phyloP scores from a whole-genome alignment of 139 green algal species.

The Chlorella sorokiniana region DNA sequence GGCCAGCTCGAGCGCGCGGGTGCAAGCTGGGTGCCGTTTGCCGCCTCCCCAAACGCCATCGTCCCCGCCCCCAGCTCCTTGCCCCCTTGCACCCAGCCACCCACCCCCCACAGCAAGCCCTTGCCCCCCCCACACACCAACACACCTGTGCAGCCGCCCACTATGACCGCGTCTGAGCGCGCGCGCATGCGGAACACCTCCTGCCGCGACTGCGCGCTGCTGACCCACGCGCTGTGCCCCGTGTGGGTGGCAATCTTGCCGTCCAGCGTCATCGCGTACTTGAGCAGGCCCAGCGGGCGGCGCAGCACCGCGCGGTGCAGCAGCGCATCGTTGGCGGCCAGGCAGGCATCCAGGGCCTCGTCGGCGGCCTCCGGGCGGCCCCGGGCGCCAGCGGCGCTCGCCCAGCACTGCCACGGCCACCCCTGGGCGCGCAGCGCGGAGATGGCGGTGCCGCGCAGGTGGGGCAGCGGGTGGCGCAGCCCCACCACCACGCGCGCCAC shows the following conservation, averaged over 20 bases:
- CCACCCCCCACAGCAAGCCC: not conserved
- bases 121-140: not conserved
- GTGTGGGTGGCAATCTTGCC: constrained; percentile 94
- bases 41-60: no score
- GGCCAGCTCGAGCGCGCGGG: not conserved
- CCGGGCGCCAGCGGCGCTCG: not conserved
- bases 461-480: constrained; percentile 84
- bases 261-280: constrained; percentile 99
- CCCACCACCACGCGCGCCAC: constrained; percentile 91
- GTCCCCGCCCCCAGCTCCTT: not conserved
- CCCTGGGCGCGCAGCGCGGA: constrained; percentile 64
- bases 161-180: constrained; percentile 87
- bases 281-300: constrained; percentile 82
- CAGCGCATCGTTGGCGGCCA: constrained; percentile 78
- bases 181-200: constrained; percentile 86
- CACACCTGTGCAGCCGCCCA: constrained; percentile 88
- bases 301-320: constrained; percentile 82
- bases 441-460: constrained; percentile 72
- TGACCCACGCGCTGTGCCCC: constrained; percentile 98
- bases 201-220: constrained; percentile 59
- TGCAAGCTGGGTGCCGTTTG: no score
- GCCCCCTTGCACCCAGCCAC: not conserved
- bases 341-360: constrained; percentile 62
- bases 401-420: constrained; percentile 75
- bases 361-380: not conserved